A percentile compares a stretch with the other conserved stretches of the same genome.
phyloP scores from a whole-genome alignment of 108 stramenopile species.

The Stephanodiscus minutulus region DNA sequence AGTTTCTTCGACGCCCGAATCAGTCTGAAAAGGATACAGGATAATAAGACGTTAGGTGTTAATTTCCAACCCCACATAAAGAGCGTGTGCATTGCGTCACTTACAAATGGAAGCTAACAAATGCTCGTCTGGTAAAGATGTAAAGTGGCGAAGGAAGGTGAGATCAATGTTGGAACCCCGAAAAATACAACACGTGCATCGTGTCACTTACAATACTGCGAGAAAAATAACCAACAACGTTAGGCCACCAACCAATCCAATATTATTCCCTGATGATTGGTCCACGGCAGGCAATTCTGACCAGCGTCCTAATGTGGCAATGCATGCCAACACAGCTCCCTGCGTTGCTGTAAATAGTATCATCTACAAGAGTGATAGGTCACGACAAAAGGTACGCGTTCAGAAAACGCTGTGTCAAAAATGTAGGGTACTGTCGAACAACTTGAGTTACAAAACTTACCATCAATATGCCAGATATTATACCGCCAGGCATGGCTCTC shows the following conservation, averaged over 20 bases:
- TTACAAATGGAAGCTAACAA: slow-evolving; percentile 4
- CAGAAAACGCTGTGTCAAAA: neutral
- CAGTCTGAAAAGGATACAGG: slow-evolving; percentile 46
- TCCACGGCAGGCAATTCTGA: slow-evolving; percentile 51
- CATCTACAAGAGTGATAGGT: slow-evolving; percentile 7
- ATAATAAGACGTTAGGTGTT: slow-evolving; percentile 16
- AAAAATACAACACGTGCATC: neutral
- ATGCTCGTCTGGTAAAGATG: neutral
- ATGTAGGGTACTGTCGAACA: neutral
- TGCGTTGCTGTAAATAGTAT: slow-evolving; percentile 68
- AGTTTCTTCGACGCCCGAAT: slow-evolving; percentile 73
- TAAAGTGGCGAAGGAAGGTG: neutral
- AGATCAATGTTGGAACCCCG: neutral
- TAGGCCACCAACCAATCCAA: slow-evolving; percentile 60
- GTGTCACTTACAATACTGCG: slow-evolving; percentile 24
- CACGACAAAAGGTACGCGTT: neutral
- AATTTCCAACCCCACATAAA: neutral
- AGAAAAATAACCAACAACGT: slow-evolving; percentile 51
- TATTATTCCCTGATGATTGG: slow-evolving; percentile 49
- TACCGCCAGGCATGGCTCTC: slow-evolving; percentile 67
- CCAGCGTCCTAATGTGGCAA: slow-evolving; percentile 72
- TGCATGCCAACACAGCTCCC: slow-evolving; percentile 53
- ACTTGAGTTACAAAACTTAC: neutral
- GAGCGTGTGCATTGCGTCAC: neutral
- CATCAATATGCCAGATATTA: slow-evolving; percentile 48